Percentiles rank a stretch among this genome's conserved stretches.
Conservation (phyloP, 176 grass and related monocot species). For the Oropetium thomaeum region DNA sequence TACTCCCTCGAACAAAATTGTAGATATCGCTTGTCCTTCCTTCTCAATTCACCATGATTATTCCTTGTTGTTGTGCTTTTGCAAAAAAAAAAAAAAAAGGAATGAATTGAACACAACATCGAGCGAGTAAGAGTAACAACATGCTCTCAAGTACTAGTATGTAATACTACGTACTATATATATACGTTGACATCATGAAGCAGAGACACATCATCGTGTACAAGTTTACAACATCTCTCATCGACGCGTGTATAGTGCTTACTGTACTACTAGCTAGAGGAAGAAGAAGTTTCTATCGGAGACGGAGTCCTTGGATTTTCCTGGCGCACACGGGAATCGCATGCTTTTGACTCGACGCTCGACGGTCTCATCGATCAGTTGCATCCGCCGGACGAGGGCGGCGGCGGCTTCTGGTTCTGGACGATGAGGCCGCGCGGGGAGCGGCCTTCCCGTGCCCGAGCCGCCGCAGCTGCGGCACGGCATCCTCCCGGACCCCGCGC, state of each 20-base stretch:
- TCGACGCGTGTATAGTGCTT: not conserved
- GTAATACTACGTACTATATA: no score
- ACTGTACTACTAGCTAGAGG: not conserved
- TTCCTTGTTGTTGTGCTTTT: no score
- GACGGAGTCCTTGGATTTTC: no score
- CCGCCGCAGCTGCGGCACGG: conserved; percentile 84
- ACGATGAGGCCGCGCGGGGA: conserved; percentile 62
- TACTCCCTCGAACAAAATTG: no score
- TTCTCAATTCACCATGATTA: no score
- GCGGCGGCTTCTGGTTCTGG: conserved; percentile 22
- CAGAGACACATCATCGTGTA: not conserved
- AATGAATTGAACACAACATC: not conserved
- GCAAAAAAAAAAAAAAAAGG: no score
- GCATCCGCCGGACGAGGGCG: not conserved
- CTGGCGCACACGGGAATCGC: no score
- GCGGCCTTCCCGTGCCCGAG: conserved; percentile 61
- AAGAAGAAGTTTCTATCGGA: no score
- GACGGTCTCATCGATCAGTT: no score
- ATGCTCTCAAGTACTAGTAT: not conserved
- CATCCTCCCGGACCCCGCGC: conserved; percentile 68
- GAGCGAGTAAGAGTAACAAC: not conserved
- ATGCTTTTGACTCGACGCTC: no score
- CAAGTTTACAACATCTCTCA: not conserved
- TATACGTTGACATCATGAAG: not conserved
- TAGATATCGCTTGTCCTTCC: no score